phyloP scores from a whole-genome alignment of 176 grass and related monocot species.

The Echinochloa phyllopogon region DNA sequence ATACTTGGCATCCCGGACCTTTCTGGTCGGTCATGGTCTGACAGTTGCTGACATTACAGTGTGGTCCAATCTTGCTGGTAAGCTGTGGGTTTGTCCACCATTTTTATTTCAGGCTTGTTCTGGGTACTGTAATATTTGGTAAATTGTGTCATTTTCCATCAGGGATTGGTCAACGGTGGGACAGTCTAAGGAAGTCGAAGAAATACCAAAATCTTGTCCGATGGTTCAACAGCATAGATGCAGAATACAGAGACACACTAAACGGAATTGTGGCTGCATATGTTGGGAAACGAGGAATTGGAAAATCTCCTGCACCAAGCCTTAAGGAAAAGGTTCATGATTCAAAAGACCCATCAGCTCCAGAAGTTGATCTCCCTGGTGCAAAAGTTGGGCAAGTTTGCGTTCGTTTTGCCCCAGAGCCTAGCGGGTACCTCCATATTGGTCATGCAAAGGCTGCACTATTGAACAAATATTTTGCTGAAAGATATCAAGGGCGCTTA shows the following conservation, averaged over 20 bases:
- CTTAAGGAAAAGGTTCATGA: slow-evolving; percentile 49
- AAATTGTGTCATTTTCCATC: background rate
- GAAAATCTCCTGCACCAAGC: slow-evolving; percentile 74
- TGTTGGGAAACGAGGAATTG: slow-evolving; percentile 79
- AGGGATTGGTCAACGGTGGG: slow-evolving; percentile 86
- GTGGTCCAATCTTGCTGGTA: slow-evolving; percentile 79
- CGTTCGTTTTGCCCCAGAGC: slow-evolving; percentile 82
- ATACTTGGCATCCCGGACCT: slow-evolving; percentile 52
- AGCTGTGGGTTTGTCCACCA: background rate
- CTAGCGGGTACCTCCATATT: slow-evolving; percentile 88
- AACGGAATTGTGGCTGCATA: slow-evolving; percentile 60
- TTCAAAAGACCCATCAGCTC: slow-evolving; percentile 49
- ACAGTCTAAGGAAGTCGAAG: slow-evolving; percentile 79
- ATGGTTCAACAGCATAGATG: slow-evolving; percentile 71
- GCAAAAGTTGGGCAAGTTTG: slow-evolving; percentile 78
- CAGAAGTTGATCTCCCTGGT: slow-evolving; percentile 76
- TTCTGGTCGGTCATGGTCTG: slow-evolving; percentile 61
- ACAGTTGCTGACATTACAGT: slow-evolving; percentile 70
- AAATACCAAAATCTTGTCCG: slow-evolving; percentile 76
- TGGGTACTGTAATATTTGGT: background rate
- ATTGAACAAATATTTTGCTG: slow-evolving; percentile 89
- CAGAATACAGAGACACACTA: slow-evolving; percentile 45
- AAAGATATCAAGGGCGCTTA: slow-evolving; percentile 65
- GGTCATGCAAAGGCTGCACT: slow-evolving; percentile 89
- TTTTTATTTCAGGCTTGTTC: background rate